Evolutionary conservation across 345 rosid species (phyloP).

Genomic region (Melaleuca alternifolia): DNA sequence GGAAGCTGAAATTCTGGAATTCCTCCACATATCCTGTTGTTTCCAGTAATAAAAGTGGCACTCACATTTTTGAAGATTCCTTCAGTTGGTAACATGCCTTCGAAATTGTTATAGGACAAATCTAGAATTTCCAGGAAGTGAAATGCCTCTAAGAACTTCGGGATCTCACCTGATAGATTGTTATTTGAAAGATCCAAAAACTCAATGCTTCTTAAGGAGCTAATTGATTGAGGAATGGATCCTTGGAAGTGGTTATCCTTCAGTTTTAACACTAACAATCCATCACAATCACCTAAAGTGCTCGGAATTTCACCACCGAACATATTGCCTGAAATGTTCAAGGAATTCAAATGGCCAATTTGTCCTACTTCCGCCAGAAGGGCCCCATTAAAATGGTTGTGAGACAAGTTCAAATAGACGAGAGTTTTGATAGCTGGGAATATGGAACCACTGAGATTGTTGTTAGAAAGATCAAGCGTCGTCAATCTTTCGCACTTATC

Average conservation of each 20-base stretch:
- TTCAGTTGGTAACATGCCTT: conserved; percentile 7
- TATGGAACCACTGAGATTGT: conserved; percentile 15
- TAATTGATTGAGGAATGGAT: conserved; percentile 1
- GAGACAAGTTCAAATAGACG: neutral
- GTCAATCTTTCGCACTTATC: neutral
- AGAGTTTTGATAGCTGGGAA: neutral
- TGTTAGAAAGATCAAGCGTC: neutral
- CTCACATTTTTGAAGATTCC: conserved; percentile 16
- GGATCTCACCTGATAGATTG: conserved; percentile 13
- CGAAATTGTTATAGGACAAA: conserved; percentile 16
- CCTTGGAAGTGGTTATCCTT: conserved; percentile 7
- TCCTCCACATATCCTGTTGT: conserved; percentile 20
- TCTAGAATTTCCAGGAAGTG: neutral
- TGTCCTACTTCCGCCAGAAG: conserved; percentile 4
- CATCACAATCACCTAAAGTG: neutral
- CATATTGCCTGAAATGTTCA: conserved; percentile 12
- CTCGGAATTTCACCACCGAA: conserved; percentile 10
- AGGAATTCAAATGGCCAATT: neutral
- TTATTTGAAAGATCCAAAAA: conserved; percentile 10
- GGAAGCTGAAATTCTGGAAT: neutral
- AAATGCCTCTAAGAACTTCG: neutral
- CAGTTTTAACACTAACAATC: neutral
- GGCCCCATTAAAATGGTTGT: conserved; percentile 1
- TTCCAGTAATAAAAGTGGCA: conserved; percentile 3
- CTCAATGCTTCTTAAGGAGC: neutral